phyloP scores from a whole-genome alignment of 164 flowering plant genomes.

The Paratinospora sagittata region DNA sequence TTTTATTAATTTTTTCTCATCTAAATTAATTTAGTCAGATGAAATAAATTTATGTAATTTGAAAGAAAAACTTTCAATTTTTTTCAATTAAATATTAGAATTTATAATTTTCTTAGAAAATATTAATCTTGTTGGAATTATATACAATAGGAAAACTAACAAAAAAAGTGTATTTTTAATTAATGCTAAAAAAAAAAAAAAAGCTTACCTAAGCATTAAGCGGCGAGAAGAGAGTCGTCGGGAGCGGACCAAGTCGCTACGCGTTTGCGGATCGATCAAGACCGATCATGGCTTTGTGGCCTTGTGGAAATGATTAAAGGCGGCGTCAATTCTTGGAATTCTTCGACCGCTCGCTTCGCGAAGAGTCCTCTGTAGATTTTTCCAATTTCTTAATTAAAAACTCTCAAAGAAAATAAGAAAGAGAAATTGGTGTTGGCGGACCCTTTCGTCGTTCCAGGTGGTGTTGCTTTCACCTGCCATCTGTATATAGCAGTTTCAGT shows the following conservation, averaged over 20 bases:
- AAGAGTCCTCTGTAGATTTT: neutral
- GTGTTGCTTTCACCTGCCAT: neutral
- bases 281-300: neutral
- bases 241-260: neutral
- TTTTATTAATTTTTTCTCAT: no score
- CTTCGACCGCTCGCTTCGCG: constrained; percentile 1
- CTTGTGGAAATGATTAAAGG: neutral
- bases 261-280: neutral
- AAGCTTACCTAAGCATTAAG: no score
- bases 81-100: neutral
- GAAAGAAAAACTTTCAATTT: neutral
- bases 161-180: neutral
- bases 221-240: neutral
- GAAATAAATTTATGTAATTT: no score
- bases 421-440: neutral
- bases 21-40: no score
- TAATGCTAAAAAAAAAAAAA: neutral
- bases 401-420: no score
- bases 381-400: neutral
- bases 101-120: neutral
- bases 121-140: no score
- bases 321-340: neutral
- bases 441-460: neutral
- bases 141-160: no score
- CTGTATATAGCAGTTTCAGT: neutral